Percentiles rank a stretch among this genome's conserved stretches.
Evolutionary conservation across 2,329 filamentous ascomycete genomes (phyloP).

Genomic region (Lachnellula occidentalis): DNA sequence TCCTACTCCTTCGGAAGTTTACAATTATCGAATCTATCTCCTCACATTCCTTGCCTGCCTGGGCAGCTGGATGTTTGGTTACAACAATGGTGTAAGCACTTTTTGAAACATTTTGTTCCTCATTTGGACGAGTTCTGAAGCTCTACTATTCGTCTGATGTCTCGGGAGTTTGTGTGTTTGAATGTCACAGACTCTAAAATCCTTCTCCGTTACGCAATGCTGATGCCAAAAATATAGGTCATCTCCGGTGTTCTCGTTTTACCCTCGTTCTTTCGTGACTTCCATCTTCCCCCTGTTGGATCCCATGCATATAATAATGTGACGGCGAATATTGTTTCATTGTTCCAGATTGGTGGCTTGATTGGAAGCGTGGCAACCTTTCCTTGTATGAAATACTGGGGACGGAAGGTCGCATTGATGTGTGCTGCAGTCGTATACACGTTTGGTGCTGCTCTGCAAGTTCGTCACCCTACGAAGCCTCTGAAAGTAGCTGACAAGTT

Average conservation of each 20-base stretch:
- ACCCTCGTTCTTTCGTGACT: constrained; percentile 19
- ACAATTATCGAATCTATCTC: constrained; percentile 23
- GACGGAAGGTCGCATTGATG: constrained; percentile 14
- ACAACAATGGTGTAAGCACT: constrained; percentile 16
- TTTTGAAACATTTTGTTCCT: no score
- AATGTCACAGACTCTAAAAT: no score
- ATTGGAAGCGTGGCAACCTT: constrained; percentile 21
- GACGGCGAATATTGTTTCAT: constrained; percentile 25
- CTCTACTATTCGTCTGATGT: no score
- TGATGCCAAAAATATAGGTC: background rate
- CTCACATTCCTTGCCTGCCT: constrained; percentile 19
- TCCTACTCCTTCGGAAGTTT: constrained; percentile 23
- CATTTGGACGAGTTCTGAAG: no score
- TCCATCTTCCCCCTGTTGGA: constrained; percentile 18
- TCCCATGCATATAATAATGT: constrained; percentile 19
- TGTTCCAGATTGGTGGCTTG: constrained; percentile 26
- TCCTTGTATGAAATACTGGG: constrained; percentile 15
- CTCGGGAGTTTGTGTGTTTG: no score
- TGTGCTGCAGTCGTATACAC: constrained; percentile 10
- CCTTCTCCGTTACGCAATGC: no score
- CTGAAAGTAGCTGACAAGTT: background rate
- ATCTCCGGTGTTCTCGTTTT: constrained; percentile 25
- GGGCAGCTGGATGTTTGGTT: constrained; percentile 23
- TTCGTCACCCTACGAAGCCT: constrained; percentile 3
- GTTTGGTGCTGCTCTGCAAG: constrained; percentile 18